Evolutionary conservation across 306 rosid genomes (phyloP).

Genomic region (Lotus japonicus): DNA sequence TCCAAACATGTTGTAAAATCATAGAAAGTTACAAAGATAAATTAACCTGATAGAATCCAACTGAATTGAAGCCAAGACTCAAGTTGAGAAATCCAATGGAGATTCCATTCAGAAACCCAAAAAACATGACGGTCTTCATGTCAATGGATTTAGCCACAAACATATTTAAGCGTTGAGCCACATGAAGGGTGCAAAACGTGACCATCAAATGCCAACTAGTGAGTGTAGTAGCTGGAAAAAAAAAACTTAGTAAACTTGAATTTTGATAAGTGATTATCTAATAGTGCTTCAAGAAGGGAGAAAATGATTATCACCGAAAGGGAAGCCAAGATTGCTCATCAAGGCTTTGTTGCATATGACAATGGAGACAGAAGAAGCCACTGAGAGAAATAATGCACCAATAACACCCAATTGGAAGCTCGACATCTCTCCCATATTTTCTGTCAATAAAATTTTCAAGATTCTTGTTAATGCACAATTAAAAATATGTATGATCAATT

Average conservation of each 20-base stretch:
- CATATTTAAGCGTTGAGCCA: constrained; percentile 66
- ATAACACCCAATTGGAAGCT: constrained; percentile 71
- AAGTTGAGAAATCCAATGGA: constrained; percentile 89
- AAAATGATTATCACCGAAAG: constrained; percentile 47
- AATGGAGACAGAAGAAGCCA: constrained; percentile 91
- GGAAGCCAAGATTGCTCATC: constrained; percentile 98
- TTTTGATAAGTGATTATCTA: background rate
- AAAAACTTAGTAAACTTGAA: background rate
- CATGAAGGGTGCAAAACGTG: constrained; percentile 84
- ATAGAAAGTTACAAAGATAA: no score
- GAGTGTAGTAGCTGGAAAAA: constrained; percentile 65
- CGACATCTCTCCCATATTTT: constrained; percentile 79
- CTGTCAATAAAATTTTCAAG: constrained; percentile 4
- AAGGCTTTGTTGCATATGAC: constrained; percentile 96
- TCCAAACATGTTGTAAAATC: no score
- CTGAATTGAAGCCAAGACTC: constrained; percentile 87
- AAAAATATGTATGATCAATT: background rate
- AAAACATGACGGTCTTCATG: constrained; percentile 66
- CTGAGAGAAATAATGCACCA: constrained; percentile 84
- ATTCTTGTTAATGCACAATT: background rate
- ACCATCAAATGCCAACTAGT: constrained; percentile 96
- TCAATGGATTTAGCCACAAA: constrained; percentile 70
- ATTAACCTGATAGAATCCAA: constrained; percentile 88
- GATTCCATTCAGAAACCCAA: constrained; percentile 73
- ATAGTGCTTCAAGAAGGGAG: background rate